phyloP scores from a whole-genome alignment of 495 filamentous ascomycete species.

The Penicillium ochrochloron region DNA sequence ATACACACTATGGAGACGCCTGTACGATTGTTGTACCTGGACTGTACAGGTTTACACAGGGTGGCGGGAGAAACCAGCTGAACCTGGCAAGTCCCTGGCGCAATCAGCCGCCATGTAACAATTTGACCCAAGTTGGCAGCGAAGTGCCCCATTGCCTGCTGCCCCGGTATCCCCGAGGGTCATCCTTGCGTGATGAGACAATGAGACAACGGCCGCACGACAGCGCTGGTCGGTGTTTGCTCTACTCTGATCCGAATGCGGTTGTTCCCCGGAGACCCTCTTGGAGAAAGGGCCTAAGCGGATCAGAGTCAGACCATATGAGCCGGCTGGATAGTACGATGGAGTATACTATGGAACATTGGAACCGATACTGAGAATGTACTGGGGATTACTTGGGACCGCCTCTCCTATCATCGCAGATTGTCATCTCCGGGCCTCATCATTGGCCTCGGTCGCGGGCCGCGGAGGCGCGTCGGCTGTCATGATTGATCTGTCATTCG shows the following conservation, averaged over 20 bases:
- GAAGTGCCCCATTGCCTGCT: background rate
- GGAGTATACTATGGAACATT: background rate
- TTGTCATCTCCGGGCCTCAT: background rate
- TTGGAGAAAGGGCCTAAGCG: background rate
- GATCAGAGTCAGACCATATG: too few relatives aligned
- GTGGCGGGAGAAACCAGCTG: background rate
- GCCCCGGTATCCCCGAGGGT: background rate
- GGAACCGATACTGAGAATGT: background rate
- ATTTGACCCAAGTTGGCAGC: background rate
- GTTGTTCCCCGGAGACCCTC: background rate
- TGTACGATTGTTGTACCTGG: background rate
- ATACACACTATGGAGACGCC: background rate
- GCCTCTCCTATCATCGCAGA: background rate
- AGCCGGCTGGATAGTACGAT: background rate
- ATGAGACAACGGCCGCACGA: background rate
- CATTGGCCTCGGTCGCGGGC: constrained; percentile 9
- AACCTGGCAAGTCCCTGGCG: constrained; percentile 4
- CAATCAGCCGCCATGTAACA: constrained; percentile 6
- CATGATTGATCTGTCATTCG: background rate
- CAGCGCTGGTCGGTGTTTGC: background rate
- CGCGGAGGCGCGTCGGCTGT: constrained; percentile 4
- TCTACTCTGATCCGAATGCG: constrained; percentile 2
- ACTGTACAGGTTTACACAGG: constrained; percentile 1
- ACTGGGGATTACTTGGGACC: background rate
- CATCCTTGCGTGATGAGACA: background rate